Evolutionary conservation across 208 protist genomes (phyloP), one percentile per base, ranked within the genome.

Genomic region (Angomonas deanei): DNA sequence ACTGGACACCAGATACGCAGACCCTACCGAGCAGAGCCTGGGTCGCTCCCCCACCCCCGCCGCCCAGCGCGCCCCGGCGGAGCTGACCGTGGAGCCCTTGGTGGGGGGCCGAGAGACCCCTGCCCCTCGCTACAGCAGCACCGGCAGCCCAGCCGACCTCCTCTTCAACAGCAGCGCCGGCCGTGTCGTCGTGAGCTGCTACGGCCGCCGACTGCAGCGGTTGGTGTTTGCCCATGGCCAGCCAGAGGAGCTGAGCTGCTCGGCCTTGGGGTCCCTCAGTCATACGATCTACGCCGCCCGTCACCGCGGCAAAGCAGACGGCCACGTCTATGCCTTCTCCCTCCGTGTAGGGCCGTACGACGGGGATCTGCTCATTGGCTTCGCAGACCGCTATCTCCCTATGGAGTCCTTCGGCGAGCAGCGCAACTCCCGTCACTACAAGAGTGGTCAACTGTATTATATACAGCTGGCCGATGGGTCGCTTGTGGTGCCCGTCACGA

Each of bases 351-450:
- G n/a, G 19, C n/a, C n/a, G 8, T 17, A 53, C 13, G 54, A 61
- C 17, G 64, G 68, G 21, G 77, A 65, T 13, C 38, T 88, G 2
- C 60, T 82, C 15, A 31, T 83, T 0, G 81, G 81, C 15, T 82
- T 88, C 61, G 61, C 81, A 11, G 81, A 88, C 48, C 73, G 77
- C 42, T 70, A 78, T 34, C 8, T 88, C 1, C 74, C 73, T 0
- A 54, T 83, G 42, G 81, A 26, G n/a, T 26, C 5, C n/a, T 26
- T 15, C 13, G n/a, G 47, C 13, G 47, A 26, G 11, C 47, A 53
- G n/a, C n/a, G n/a, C n/a, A n/a, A n/a, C n/a, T n/a, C n/a, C n/a
- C n/a, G n/a, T n/a, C n/a, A 26, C 47, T 53, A 53, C 47, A 11
- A 13, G 10, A 28, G 23, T 26, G 47, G 47, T n/a, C 11, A n/a